Conservation (phyloP, 345 rosid species). For the Ricinus communis region DNA sequence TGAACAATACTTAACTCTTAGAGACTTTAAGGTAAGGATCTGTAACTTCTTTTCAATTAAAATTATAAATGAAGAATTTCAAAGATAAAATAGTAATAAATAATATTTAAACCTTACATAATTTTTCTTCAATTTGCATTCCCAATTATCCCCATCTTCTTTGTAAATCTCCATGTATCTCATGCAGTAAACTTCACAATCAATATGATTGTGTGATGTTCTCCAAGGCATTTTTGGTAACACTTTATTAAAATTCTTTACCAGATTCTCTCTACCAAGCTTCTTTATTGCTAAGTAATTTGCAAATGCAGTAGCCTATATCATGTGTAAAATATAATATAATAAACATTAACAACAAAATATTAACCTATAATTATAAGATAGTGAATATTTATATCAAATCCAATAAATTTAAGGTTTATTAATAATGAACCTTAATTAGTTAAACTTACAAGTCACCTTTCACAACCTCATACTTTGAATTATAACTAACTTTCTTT, state of each 20-base stretch:
- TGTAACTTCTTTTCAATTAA: no score
- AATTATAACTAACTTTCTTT: no score
- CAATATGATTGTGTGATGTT: not conserved
- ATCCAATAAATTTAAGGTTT: no score
- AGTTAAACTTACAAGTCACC: not conserved
- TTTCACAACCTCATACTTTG: not conserved
- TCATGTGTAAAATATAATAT: no score
- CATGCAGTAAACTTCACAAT: not conserved
- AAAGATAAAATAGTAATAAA: no score
- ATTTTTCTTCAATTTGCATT: not conserved
- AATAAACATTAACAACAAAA: no score
- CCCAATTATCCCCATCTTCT: not conserved
- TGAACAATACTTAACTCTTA: not conserved
- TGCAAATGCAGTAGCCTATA: not conserved
- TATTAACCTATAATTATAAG: no score
- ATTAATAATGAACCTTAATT: no score
- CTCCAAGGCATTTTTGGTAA: not conserved
- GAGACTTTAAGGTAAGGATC: no score
- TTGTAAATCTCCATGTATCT: not conserved
- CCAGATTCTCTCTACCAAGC: not conserved
- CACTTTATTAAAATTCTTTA: no score
- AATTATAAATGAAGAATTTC: no score
- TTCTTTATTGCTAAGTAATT: not conserved
- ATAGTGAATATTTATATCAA: not conserved
- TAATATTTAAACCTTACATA: not conserved